Evolutionary conservation across 2,329 filamentous ascomycete species (phyloP).

Genomic region (Colletotrichum nymphaeae): DNA sequence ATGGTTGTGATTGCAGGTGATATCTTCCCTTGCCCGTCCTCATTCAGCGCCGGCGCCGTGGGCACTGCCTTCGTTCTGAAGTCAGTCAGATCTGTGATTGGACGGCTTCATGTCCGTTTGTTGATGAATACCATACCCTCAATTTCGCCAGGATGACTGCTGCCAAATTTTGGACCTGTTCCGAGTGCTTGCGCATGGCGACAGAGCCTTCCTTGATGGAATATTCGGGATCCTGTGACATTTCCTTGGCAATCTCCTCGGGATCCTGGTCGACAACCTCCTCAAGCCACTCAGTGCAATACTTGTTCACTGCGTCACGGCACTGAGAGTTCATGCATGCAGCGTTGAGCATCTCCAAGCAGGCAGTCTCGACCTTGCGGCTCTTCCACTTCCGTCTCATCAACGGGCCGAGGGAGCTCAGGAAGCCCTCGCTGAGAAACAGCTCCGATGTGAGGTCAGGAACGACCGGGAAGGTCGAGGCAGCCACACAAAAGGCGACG

Average conservation of each 20-base stretch:
- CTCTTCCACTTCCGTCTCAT: slow-evolving; percentile 87
- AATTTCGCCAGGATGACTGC: slow-evolving; percentile 83
- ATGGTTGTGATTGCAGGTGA: slow-evolving; percentile 69
- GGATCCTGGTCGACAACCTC: slow-evolving; percentile 82
- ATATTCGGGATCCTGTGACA: slow-evolving; percentile 66
- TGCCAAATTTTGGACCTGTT: slow-evolving; percentile 72
- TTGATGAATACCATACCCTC: slow-evolving; percentile 58
- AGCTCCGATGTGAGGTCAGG: slow-evolving; percentile 80
- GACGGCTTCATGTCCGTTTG: slow-evolving; percentile 31
- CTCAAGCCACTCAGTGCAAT: slow-evolving; percentile 89
- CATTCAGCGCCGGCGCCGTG: slow-evolving; percentile 51
- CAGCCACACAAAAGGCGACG: slow-evolving; percentile 91
- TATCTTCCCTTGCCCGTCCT: slow-evolving; percentile 56
- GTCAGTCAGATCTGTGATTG: slow-evolving; percentile 56
- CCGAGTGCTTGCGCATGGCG: slow-evolving; percentile 69
- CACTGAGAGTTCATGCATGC: slow-evolving; percentile 89
- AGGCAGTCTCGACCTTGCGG: slow-evolving; percentile 85
- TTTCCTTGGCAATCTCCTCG: slow-evolving; percentile 62
- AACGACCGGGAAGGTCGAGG: slow-evolving; percentile 87
- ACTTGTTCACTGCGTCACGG: slow-evolving; percentile 84
- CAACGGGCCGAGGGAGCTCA: slow-evolving; percentile 79
- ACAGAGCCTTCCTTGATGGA: slow-evolving; percentile 70
- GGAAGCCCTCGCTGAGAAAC: slow-evolving; percentile 90
- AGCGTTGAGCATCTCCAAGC: slow-evolving; percentile 89
- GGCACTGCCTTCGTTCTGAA: slow-evolving; percentile 65